Evolutionary conservation across 176 grass and related monocot species (phyloP).

Genomic region (maize (Zea mays)): Zm-B73-REFERENCE-NAM-5.0 NC_050097.1:15915501-15916000

Average conservation of each 20-base stretch:
- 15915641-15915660: neutral
- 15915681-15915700: neutral
- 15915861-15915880: too few species aligned
- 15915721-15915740: neutral
- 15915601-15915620: neutral
- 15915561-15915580: neutral
- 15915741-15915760: neutral
- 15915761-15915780: neutral
- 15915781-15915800: neutral
- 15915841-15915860: too few species aligned
- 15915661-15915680: neutral
- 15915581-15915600: neutral
- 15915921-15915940: too few species aligned
- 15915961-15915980: too few species aligned
- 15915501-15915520: conserved; percentile 1
- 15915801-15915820: neutral
- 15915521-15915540: neutral
- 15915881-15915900: too few species aligned
- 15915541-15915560: neutral
- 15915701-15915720: neutral
- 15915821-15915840: too few species aligned
- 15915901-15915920: too few species aligned
- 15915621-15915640: conserved; percentile 1
- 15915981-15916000: too few species aligned
- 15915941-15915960: too few species aligned